Conservation (phyloP, 345 rosid genomes). For the Brassica incana region DNA sequence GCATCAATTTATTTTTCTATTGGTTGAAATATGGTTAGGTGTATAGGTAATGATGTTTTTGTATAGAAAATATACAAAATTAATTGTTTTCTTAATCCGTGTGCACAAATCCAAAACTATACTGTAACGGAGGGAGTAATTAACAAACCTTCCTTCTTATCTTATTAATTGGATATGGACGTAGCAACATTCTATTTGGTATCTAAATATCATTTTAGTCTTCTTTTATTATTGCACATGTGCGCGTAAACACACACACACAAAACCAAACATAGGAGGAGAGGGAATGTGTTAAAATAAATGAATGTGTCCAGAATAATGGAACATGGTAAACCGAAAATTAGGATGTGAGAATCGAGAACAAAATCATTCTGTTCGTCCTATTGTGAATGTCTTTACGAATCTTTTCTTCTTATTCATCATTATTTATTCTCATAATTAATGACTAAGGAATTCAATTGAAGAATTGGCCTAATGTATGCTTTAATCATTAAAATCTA, state of each 20-base stretch:
- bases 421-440: conserved; percentile 20
- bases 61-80: no score
- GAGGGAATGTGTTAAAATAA: conserved; percentile 9
- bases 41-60: no score
- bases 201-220: not conserved
- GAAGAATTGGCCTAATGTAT: conserved; percentile 9
- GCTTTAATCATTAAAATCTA: conserved; percentile 15
- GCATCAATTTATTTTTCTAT: no score
- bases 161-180: conserved; percentile 5
- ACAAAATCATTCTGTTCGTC: conserved; percentile 26
- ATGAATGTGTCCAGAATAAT: conserved; percentile 21
- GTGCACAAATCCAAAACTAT: no score
- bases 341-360: conserved; percentile 3
- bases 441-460: not conserved
- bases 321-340: conserved; percentile 21
- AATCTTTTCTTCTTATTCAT: conserved; percentile 20
- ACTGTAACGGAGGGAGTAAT: no score
- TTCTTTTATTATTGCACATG: not conserved
- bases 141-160: not conserved
- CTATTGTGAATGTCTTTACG: conserved; percentile 25
- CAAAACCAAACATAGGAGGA: not conserved
- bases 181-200: conserved; percentile 17
- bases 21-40: no score
- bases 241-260: not conserved
- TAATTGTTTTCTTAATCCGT: no score